phyloP scores from a whole-genome alignment of 2,329 filamentous ascomycete genomes.

The Colletotrichum spaethianum region DNA sequence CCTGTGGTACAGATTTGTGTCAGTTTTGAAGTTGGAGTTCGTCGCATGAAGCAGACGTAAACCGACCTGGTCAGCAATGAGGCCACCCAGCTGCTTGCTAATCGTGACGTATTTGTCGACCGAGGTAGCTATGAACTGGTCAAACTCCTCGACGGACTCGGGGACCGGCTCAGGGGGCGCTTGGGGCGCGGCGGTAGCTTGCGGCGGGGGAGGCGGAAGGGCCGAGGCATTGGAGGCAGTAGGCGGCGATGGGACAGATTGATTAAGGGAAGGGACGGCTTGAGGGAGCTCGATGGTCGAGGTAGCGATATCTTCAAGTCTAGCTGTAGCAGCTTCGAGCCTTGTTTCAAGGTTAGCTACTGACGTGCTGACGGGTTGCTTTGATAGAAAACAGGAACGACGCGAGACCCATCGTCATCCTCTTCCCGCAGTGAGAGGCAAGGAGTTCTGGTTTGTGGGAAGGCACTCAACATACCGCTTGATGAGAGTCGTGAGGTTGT shows the following conservation, averaged over 20 bases:
- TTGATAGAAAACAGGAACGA: not conserved
- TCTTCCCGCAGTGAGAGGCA: not conserved
- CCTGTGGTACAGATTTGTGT: constrained; percentile 50
- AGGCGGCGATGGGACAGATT: constrained; percentile 52
- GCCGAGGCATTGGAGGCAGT: constrained; percentile 50
- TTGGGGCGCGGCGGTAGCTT: constrained; percentile 55
- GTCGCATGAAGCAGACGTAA: constrained; percentile 4
- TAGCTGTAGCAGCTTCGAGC: constrained; percentile 95
- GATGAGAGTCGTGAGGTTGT: constrained; percentile 96
- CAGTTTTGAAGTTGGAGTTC: constrained; percentile 1
- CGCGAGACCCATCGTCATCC: not conserved
- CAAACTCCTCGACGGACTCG: constrained; percentile 88
- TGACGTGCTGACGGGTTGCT: not conserved
- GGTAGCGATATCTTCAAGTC: constrained; percentile 95
- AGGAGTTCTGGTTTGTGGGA: constrained; percentile 26
- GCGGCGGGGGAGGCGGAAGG: constrained; percentile 52
- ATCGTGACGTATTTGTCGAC: constrained; percentile 84
- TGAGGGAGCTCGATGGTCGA: constrained; percentile 75
- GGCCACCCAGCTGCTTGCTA: constrained; percentile 82
- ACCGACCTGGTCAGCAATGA: constrained; percentile 84
- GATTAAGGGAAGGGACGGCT: constrained; percentile 62
- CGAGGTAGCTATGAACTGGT: constrained; percentile 80
- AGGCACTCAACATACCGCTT: constrained; percentile 80
- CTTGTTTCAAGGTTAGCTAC: constrained; percentile 71
- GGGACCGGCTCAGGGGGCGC: constrained; percentile 74